Evolutionary conservation across 2,329 filamentous ascomycete genomes (phyloP).

Genomic region (Pseudogymnoascus sp.): DNA sequence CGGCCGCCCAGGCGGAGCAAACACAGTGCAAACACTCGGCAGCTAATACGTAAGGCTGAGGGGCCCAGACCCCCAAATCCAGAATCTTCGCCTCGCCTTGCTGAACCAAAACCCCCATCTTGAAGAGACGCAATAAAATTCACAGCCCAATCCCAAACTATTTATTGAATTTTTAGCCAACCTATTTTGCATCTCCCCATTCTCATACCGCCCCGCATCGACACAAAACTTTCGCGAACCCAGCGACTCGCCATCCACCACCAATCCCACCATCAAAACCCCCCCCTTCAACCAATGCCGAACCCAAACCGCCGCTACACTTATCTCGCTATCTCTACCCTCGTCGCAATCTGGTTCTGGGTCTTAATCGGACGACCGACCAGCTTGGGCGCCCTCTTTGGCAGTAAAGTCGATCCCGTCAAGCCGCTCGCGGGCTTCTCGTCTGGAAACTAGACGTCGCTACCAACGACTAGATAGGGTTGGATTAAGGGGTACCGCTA

Average conservation of each 20-base stretch:
- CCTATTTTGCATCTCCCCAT: not conserved
- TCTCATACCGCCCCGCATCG: not conserved
- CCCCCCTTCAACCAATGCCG: not conserved
- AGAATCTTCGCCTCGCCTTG: not conserved
- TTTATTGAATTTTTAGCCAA: not conserved
- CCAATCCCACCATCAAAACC: not conserved
- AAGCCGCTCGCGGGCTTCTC: slow-evolving; percentile 1
- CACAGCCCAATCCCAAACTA: not conserved
- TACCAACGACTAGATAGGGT: not conserved
- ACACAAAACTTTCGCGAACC: not conserved
- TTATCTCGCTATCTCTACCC: slow-evolving; percentile 14
- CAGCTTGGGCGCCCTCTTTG: not conserved
- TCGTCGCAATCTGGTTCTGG: slow-evolving; percentile 21
- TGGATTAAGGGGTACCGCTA: not conserved
- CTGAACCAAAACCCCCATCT: not conserved
- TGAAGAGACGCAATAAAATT: not conserved
- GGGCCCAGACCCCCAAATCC: slow-evolving; percentile 6
- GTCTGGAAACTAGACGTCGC: not conserved
- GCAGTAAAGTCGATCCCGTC: not conserved
- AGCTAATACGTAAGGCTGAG: slow-evolving; percentile 5
- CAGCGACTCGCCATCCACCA: not conserved
- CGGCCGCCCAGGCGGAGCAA: slow-evolving; percentile 2
- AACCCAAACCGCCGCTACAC: slow-evolving; percentile 19
- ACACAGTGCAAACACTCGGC: slow-evolving; percentile 1
- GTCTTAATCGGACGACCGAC: slow-evolving; percentile 19